Conservation (phyloP, 805 yeast species). For the Metschnikowia cerradonensis region DNA sequence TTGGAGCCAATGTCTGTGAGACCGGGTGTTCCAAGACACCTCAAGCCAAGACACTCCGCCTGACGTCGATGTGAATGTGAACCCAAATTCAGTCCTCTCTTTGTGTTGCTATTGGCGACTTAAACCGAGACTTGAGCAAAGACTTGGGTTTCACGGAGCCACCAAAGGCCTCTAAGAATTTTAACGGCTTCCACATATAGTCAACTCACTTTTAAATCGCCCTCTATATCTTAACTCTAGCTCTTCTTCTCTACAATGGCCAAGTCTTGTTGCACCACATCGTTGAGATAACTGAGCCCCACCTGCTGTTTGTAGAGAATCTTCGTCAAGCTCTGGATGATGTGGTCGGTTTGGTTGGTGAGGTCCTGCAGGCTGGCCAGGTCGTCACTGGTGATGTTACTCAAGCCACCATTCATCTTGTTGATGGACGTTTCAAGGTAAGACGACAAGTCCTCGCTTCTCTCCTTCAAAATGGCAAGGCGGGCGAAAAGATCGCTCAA, state of each 20-base stretch:
- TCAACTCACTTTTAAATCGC: no score
- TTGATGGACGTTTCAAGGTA: constrained; percentile 47
- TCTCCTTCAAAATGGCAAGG: constrained; percentile 72
- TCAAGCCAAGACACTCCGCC: constrained; percentile 1
- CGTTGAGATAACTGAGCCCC: constrained; percentile 81
- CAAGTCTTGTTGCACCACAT: constrained; percentile 68
- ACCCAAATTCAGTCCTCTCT: not conserved
- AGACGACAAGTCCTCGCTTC: constrained; percentile 58
- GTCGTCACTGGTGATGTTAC: constrained; percentile 7
- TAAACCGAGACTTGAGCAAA: not conserved
- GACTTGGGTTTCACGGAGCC: not conserved
- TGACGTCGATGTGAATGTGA: not conserved
- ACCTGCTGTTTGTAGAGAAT: constrained; percentile 84
- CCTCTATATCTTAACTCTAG: not conserved
- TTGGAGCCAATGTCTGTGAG: constrained; percentile 15
- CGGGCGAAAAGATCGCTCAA: constrained; percentile 93
- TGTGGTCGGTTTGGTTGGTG: constrained; percentile 35
- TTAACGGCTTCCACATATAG: not conserved
- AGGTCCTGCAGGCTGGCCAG: constrained; percentile 27
- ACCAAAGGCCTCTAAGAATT: not conserved
- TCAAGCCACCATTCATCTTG: constrained; percentile 20
- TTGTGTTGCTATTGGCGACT: not conserved
- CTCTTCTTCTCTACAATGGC: constrained; percentile 35
- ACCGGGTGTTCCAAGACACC: constrained; percentile 3
- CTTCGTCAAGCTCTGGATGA: constrained; percentile 63